phyloP scores from a whole-genome alignment of 345 rosid species.

The Aquilaria sinensis region DNA sequence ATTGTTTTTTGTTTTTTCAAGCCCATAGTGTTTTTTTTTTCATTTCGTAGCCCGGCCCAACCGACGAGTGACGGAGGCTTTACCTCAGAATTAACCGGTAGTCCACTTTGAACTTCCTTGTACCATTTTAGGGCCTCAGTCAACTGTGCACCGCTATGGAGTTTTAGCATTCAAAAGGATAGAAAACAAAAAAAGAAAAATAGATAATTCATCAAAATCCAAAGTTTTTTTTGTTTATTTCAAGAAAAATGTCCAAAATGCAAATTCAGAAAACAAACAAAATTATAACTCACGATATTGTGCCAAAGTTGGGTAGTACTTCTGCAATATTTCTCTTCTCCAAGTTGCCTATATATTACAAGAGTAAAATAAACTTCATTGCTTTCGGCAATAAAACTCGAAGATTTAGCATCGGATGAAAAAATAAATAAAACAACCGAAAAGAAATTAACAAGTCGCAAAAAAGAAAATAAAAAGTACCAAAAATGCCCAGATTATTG shows the following conservation, averaged over 20 bases:
- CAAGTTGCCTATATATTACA: constrained; percentile 35
- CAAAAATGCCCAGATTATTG: too few species aligned
- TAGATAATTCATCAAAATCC: not conserved
- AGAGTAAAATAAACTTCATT: not conserved
- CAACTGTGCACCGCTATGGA: constrained; percentile 41
- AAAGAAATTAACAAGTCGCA: not conserved
- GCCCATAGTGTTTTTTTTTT: too few species aligned
- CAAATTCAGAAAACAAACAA: too few species aligned
- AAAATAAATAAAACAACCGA: not conserved
- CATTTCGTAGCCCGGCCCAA: too few species aligned
- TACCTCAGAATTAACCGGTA: constrained; percentile 42
- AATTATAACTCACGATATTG: constrained; percentile 33
- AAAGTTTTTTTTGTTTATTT: not conserved
- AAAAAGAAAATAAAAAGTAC: too few species aligned
- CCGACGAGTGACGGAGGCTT: too few species aligned
- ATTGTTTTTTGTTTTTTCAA: too few species aligned
- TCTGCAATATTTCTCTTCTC: constrained; percentile 49
- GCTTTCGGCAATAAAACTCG: too few species aligned
- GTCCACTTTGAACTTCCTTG: constrained; percentile 31
- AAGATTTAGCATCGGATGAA: not conserved
- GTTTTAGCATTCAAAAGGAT: too few species aligned
- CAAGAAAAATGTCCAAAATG: too few species aligned
- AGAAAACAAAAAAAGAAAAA: too few species aligned
- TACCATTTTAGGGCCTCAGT: constrained; percentile 47
- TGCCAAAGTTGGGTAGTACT: constrained; percentile 48